phyloP scores from a whole-genome alignment of 768 basidiomycete species.

The Daedalea quercina region DNA sequence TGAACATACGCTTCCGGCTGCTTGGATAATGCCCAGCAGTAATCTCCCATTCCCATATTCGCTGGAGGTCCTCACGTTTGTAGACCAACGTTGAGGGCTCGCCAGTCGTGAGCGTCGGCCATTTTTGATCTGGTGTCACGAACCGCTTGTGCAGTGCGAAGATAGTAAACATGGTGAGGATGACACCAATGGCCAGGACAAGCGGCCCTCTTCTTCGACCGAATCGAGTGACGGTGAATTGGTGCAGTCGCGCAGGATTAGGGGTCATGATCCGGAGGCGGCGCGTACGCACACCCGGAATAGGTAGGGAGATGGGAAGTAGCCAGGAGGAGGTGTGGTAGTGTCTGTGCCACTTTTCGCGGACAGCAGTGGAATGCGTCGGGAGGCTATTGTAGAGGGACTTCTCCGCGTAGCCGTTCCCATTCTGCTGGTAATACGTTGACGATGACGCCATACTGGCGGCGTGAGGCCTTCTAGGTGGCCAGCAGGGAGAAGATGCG shows the following conservation, averaged over 20 bases:
- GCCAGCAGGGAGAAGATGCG: constrained; percentile 13
- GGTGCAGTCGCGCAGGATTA: constrained; percentile 56
- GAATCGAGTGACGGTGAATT: constrained; percentile 47
- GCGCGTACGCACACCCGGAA: constrained; percentile 53
- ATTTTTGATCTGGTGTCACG: constrained; percentile 52
- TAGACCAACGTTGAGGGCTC: constrained; percentile 72
- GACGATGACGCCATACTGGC: constrained; percentile 33
- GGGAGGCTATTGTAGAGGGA: constrained; percentile 38
- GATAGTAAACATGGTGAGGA: constrained; percentile 43
- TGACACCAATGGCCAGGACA: constrained; percentile 40
- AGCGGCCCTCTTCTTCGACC: constrained; percentile 53
- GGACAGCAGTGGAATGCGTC: constrained; percentile 48
- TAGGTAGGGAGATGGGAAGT: constrained; percentile 47
- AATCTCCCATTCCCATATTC: constrained; percentile 96
- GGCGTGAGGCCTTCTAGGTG: neutral
- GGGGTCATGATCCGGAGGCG: constrained; percentile 51
- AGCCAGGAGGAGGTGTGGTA: constrained; percentile 46
- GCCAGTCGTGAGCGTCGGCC: constrained; percentile 46
- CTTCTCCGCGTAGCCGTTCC: constrained; percentile 41
- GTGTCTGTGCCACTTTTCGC: constrained; percentile 57
- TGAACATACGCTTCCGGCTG: constrained; percentile 57
- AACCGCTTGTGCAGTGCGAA: constrained; percentile 59
- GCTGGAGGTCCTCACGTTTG: constrained; percentile 70
- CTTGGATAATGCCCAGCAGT: constrained; percentile 92
- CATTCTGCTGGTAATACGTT: constrained; percentile 42